Evolutionary conservation across 106 monocot genomes (phyloP), one percentile per base, ranked within the genome.

Genomic region (Platanthera zijinensis): DNA sequence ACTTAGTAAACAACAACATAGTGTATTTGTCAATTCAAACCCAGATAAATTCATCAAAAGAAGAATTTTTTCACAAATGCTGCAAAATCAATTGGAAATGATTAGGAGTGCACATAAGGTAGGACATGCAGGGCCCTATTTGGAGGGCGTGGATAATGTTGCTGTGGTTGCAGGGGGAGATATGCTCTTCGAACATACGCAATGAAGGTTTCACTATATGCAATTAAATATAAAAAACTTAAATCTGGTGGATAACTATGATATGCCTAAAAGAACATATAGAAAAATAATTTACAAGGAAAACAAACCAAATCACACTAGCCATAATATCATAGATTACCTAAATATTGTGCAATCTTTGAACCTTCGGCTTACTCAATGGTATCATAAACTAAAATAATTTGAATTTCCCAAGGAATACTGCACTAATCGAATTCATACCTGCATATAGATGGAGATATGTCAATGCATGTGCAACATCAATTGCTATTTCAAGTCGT

Each of bases 401-500:
- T 21, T 63, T 63, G 21, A 5, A 21, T 8, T n/a, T 63, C 2
- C 18, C 19, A 45, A 71, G 8, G 18, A 71, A 7, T 48, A 18
- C 30, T 51, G 54, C 48, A 74, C 10, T 21, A 22, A 51, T 7
- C 17, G 18, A 10, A 51, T 7, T 7, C 54, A 57, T 73, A 89
- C 89, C 95, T 80, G 95, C 85, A 84, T 90, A 95, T 54, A 90
- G 82, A 88, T 95, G 95, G 51, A 92, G 95, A 86, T 95, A 92
- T 22, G 95, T 90, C 54, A 95, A 74, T 45, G 81, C 92, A 86
- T 92, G 92, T 67, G 95, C 92, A 79, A 95, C 82, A 83, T 95
- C 95, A 48, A 95, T 95, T 3, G 90, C 84, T 70, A 95, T 88
- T 78, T 88, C 90, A 51, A 95, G 39, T 18, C 95, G 86, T 45